phyloP scores from a whole-genome alignment of 2,329 filamentous ascomycete species.

The Trichoderma sp. region DNA sequence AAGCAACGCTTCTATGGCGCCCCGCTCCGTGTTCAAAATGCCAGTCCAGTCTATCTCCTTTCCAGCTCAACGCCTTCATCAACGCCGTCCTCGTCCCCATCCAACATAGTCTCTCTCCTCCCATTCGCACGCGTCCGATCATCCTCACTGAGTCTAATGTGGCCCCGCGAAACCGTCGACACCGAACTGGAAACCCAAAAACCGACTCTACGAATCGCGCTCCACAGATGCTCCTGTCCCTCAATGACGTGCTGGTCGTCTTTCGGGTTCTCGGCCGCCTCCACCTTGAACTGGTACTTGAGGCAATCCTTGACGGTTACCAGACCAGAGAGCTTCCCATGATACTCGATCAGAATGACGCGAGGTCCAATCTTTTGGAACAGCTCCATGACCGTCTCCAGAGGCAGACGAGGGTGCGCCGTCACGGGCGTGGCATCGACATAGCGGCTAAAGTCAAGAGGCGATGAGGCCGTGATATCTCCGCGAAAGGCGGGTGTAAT shows the following conservation, averaged over 20 bases:
- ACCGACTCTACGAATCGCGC: constrained; percentile 48
- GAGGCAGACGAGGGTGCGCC: constrained; percentile 82
- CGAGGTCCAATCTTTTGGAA: constrained; percentile 97
- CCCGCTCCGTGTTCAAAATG: constrained; percentile 2
- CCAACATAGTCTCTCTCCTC: constrained; percentile 44
- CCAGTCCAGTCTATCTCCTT: constrained; percentile 26
- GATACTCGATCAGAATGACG: constrained; percentile 88
- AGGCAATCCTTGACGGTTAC: constrained; percentile 97
- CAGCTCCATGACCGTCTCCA: constrained; percentile 97
- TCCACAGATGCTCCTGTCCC: constrained; percentile 65
- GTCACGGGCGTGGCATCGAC: constrained; percentile 87
- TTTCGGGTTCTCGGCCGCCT: constrained; percentile 73
- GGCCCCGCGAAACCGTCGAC: constrained; percentile 51
- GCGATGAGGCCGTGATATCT: constrained; percentile 53
- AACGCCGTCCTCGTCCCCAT: constrained; percentile 41
- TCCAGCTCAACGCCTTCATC: constrained; percentile 46
- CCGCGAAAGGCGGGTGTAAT: constrained; percentile 54
- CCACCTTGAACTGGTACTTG: constrained; percentile 95
- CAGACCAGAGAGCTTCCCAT: constrained; percentile 75
- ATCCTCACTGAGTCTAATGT: constrained; percentile 50
- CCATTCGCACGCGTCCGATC: constrained; percentile 41
- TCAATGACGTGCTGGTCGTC: constrained; percentile 55
- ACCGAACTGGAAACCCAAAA: constrained; percentile 59
- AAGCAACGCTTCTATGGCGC: constrained; percentile 1
- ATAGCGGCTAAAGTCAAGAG: constrained; percentile 79